These are phyloP conservation scores for Amauroascus niger DNA, from an alignment of 2,329 filamentous ascomycete species.

Conservation along the genomic window DNA sequence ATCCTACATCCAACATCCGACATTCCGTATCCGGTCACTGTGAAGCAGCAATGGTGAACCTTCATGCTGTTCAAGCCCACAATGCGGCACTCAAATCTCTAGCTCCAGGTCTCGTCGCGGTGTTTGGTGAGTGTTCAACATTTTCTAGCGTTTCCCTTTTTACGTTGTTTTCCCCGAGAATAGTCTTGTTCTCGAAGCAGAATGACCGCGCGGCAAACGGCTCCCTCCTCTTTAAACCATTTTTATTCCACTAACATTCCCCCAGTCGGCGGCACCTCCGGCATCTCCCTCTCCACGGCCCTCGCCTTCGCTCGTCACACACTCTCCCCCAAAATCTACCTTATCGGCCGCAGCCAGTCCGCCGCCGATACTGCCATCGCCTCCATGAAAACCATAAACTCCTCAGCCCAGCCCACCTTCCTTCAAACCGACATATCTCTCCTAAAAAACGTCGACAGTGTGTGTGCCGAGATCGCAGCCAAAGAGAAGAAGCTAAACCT, in stretches of 20 bases:
- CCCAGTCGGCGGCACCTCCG: slow-evolving; percentile 42
- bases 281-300: slow-evolving; percentile 43
- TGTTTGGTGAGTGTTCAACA: slow-evolving; percentile 17
- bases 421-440: slow-evolving; percentile 30
- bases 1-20: background rate
- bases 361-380: slow-evolving; percentile 37
- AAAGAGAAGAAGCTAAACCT: slow-evolving; percentile 30
- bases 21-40: background rate
- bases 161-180: too few species aligned
- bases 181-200: background rate
- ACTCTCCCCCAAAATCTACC: slow-evolving; percentile 41
- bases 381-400: slow-evolving; percentile 27
- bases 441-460: slow-evolving; percentile 27
- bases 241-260: background rate
- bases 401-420: slow-evolving; percentile 22
- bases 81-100: slow-evolving; percentile 19
- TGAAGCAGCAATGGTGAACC: slow-evolving; percentile 17
- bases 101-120: slow-evolving; percentile 16
- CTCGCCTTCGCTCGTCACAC: slow-evolving; percentile 39
- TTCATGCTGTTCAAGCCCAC: slow-evolving; percentile 17
- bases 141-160: background rate
- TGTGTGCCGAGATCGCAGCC: slow-evolving; percentile 24
- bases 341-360: slow-evolving; percentile 38
- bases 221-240: background rate
- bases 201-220: background rate